Evolutionary conservation across 2,329 filamentous ascomycete genomes (phyloP), one percentile per base, ranked within the genome.

Genomic region (Rugonectria rugulosa): DNA sequence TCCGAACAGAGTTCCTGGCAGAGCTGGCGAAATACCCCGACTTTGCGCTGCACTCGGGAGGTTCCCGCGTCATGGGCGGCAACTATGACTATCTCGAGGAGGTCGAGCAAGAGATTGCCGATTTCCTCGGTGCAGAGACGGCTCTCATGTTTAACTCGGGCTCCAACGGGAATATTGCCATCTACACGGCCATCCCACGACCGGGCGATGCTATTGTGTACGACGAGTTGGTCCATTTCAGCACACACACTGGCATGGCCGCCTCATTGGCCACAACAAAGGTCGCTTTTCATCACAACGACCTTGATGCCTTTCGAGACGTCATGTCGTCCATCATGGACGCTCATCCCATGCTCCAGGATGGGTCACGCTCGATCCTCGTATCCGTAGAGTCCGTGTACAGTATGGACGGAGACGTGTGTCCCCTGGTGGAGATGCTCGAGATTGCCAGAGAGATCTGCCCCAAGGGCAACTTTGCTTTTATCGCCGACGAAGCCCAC

Each of bases 161-260:
- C 0, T 85, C 74, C 54, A 78, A 82, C 53, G 83, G 80, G 14
- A 86, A 86, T 59, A 69, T 75, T 1, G 81, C 79, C 9, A 76
- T 85, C 10, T 78, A 79, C 17, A 71, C 77, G 0, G 75, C 76
- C 26, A 68, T 85, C 11, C 82, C 82, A 0, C 79, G 79, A 23
- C 75, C 76, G 0, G 81, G 80, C 0, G 83, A 86, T 65, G 66
- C 77, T 1, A 79, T 91, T 17, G 64, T 90, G 0, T 87, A 87
- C 56, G 88, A 91, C 68, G 84, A 85, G 60, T 75, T 85, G 11
- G 82, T 89, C 4, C 88, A 90, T 63, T 88, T 88, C 0, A 89
- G 85, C 68, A 79, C 81, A 0, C 84, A 85, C 55, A 85, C 88
- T 59, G 87, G 87, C 1, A 88, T 89, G 81, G 73, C 77, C n/a